Base-by-base conservation (phyloP, 2,329 filamentous ascomycete genomes). In the Sporothrix protearum region DNA sequence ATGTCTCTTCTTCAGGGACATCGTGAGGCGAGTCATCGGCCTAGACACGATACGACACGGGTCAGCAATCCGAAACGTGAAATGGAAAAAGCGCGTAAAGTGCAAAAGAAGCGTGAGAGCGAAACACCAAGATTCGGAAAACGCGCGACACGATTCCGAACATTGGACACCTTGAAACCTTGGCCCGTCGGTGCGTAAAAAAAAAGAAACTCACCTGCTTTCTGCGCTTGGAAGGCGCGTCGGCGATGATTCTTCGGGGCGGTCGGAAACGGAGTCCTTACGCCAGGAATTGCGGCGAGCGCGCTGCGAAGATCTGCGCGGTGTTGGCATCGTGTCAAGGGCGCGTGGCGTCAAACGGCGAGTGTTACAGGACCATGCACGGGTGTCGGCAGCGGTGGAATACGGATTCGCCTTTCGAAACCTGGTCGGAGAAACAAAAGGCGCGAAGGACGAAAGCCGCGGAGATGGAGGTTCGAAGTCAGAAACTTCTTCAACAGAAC, bases 201-300 rank as follows among this genome's bases (percentile, higher is more conserved):
- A 25, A 10, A 22, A 33, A n/a, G 19, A 36, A 14, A 55, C 79
- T 64, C 79, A 87, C 87, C 84, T 87, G 88, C 82, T 85, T 90
- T 80, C 88, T 86, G 77, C 88, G 87, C 82, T 90, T 90, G 12
- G 84, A 81, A n/a, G 88, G 88, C 87, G 85, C 72, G 84, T 86
- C 16, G 88, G 88, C 3, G 88, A 90, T 33, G 87, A 87, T 63
- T 85, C 83, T 57, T 86, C 83, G 67, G 74, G 76, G 51, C 75
- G 75, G 28, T 78, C 77, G 59, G 72, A 51, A 39, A 69, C 72
- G 19, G 76, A 72, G 39, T 81, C 79, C 71, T 77, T 79, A 74
- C 78, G 78, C 66, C 63, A 68, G 72, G 77, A 75, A 42, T 79
- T 78, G 72, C 78, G 76, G 70, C 78, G 77, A 42, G 76, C 73